Evolutionary conservation across 495 filamentous ascomycete species (phyloP), one percentile per base, ranked within the genome.

Genomic region (Hypoxylon cercidicola): DNA sequence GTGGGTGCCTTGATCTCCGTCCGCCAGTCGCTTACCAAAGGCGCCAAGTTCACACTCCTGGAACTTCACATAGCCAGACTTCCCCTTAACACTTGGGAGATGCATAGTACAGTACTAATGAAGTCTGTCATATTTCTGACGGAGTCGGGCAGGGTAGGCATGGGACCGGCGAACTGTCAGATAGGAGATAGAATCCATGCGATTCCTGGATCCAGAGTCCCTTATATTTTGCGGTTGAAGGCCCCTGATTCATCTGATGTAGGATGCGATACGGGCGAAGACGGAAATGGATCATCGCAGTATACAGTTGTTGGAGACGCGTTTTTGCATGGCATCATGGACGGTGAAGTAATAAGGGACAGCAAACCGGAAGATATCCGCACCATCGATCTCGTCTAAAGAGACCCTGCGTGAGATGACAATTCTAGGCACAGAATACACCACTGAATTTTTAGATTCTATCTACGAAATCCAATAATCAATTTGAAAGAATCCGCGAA

Each of bases 341-440:
- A 44, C 19, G 40, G 40, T 15, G 40, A 44, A 20, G 40, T 15
- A 3, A 5, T 44, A 16, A 4, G 30, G 30, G 30, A 32, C 10
- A 32, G 30, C 10, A 44, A 44, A 10, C 15, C 10, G 10, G 40
- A 20, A 5, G 40, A 44, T 44, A 20, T 6, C 16, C n/a, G 40
- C 1, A 44, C 40, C 19, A 20, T 18, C 16, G 40, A 44, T 20
- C 40, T 44, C 19, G n/a, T 44, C 40, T 44, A 44, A 44, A n/a
- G n/a, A n/a, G n/a, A n/a, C n/a, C n/a, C n/a, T n/a, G n/a, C n/a
- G n/a, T n/a, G n/a, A n/a, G n/a, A n/a, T n/a, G n/a, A n/a, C n/a
- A n/a, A n/a, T n/a, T n/a, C n/a, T n/a, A n/a, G n/a, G n/a, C n/a
- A n/a, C n/a, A n/a, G n/a, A n/a, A n/a, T n/a, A n/a, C n/a, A n/a